Evolutionary conservation across 2,329 filamentous ascomycete species (phyloP), one percentile per base, ranked within the genome.

Genomic region (Penicillium sp.): DNA sequence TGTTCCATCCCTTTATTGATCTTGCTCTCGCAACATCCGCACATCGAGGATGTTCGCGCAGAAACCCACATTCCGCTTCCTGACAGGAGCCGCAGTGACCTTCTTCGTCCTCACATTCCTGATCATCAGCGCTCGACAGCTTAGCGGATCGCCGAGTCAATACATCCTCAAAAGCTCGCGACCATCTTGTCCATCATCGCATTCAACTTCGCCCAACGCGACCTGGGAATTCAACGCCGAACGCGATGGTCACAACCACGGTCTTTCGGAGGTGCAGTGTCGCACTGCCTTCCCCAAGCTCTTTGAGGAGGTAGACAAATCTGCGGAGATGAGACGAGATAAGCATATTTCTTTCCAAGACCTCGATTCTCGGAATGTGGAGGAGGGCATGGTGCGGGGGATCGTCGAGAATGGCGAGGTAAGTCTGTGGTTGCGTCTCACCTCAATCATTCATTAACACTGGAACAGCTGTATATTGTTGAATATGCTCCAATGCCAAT

Each of bases 211-310:
- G 3, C 31, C 30, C 3, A 44, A 38, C 13, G 45, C 43, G 11
- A 36, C 32, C 2, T 67, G 64, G 64, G 48, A 57, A n/a, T 67
- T 65, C 46, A 12, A 45, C 1, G 45, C 52, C 4, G 40, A 48
- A 31, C 56, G 57, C 9, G 62, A 67, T 49, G 63, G 47, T 9
- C 47, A 62, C 39, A 58, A 66, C 31, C 59, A 66, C 34, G 63
- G 60, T 2, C 44, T 67, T 15, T 61, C 54, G 11, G 50, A 57
- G 13, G 52, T 50, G 22, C 62, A 66, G 35, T 67, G 65, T 30
- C 54, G 48, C n/a, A 37, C 39, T n/a, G 64, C 64, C n/a, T 67
- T 67, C 28, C 65, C 65, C 2, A 65, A 62, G 34, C 41, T 67
- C 12, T 67, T 63, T 29, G 38, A 44, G 4, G 65, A 67, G 38